A percentile compares a stretch with the other conserved stretches of the same genome.
Conservation (phyloP, 768 basidiomycete species). For the Lentinula detonsa region DNA sequence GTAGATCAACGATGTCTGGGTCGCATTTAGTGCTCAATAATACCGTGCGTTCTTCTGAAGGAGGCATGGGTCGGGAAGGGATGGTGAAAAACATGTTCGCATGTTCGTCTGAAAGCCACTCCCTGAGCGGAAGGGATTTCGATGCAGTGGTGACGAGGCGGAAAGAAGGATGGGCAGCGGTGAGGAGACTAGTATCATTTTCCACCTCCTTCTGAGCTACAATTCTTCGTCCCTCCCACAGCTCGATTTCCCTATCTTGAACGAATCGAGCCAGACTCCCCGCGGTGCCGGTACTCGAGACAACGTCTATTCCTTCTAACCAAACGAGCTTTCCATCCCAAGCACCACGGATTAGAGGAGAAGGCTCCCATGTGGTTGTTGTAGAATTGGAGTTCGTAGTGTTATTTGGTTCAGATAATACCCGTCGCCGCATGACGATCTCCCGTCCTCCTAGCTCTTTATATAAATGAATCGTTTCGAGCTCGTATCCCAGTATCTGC, state of each 20-base stretch:
- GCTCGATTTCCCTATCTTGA: constrained; percentile 58
- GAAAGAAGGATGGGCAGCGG: constrained; percentile 51
- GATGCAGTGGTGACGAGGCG: constrained; percentile 58
- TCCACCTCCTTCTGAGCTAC: constrained; percentile 46
- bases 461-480: constrained; percentile 57
- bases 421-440: constrained; percentile 54
- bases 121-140: constrained; percentile 57
- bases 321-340: constrained; percentile 54
- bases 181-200: constrained; percentile 29
- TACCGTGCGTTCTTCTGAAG: constrained; percentile 40
- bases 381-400: constrained; percentile 32
- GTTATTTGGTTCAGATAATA: constrained; percentile 20
- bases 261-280: constrained; percentile 54
- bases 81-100: constrained; percentile 68
- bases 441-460: constrained; percentile 66
- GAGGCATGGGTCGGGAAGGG: constrained; percentile 54
- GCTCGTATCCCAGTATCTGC: constrained; percentile 53
- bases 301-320: constrained; percentile 56
- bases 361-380: constrained; percentile 34
- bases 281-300: constrained; percentile 47
- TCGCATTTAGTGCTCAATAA: constrained; percentile 49
- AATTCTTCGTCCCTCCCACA: constrained; percentile 60
- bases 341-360: constrained; percentile 51
- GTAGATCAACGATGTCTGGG: constrained; percentile 23
- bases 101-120: constrained; percentile 64